Percentiles rank a stretch among this genome's conserved stretches.
phyloP scores from a whole-genome alignment of 352 stramenopile genomes.

The Pythium apleroticum region DNA sequence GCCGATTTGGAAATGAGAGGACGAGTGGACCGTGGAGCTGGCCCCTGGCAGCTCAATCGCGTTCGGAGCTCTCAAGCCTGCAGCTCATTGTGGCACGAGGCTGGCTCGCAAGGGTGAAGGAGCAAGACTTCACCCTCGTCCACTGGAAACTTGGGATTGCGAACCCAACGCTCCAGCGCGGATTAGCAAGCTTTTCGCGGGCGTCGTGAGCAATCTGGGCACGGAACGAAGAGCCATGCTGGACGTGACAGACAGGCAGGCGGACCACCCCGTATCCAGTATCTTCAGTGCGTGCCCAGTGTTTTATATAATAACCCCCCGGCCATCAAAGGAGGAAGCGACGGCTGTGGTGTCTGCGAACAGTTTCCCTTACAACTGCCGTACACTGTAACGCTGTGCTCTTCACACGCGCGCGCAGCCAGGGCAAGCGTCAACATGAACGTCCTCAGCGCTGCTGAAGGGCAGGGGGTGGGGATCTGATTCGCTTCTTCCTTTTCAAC shows the following conservation, averaged over 20 bases:
- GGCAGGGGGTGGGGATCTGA: no score
- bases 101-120: no score
- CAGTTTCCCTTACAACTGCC: background rate
- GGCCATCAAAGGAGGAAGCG: no score
- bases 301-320: no score
- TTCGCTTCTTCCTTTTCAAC: background rate
- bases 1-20: background rate
- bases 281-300: no score
- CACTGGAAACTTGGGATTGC: no score
- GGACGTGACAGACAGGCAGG: background rate
- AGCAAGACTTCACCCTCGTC: no score
- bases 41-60: no score
- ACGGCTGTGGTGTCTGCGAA: background rate
- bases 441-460: no score
- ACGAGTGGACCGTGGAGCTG: background rate
- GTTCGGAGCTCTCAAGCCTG: no score
- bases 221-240: background rate
- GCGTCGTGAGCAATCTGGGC: background rate
- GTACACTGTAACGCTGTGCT: background rate
- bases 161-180: background rate
- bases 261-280: background rate
- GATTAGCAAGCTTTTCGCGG: background rate
- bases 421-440: background rate
- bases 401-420: background rate
- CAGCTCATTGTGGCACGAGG: no score